These are phyloP conservation scores for Annulohypoxylon bovei DNA, from an alignment of 495 filamentous ascomycete genomes.

Conservation along the genomic window DNA sequence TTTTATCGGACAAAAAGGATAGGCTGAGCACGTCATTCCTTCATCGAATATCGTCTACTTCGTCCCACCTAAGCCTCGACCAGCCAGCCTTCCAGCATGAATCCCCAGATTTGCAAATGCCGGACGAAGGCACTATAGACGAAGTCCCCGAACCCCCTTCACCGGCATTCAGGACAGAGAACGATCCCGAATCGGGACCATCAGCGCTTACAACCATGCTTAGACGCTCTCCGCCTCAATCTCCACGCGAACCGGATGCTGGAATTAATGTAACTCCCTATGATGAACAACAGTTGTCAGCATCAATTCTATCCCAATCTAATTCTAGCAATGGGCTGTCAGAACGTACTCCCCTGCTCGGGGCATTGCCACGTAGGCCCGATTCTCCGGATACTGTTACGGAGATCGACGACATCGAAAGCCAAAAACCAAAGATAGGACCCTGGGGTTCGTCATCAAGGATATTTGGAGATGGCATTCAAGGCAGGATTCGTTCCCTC, in stretches of 20 bases:
- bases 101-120: constrained; percentile 20
- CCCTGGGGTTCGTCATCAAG: constrained; percentile 7
- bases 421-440: constrained; percentile 47
- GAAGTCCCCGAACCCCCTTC: constrained; percentile 71
- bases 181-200: constrained; percentile 52
- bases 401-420: constrained; percentile 53
- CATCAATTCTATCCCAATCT: constrained; percentile 2
- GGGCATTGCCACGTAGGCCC: constrained; percentile 40
- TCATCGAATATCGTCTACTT: constrained; percentile 47
- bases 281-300: constrained; percentile 21
- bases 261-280: not conserved
- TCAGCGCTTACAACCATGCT: constrained; percentile 75
- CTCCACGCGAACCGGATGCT: constrained; percentile 10
- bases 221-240: constrained; percentile 60
- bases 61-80: constrained; percentile 44
- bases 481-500: constrained; percentile 27
- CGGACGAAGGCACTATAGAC: constrained; percentile 58
- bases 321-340: constrained; percentile 30
- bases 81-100: constrained; percentile 40
- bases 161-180: constrained; percentile 50
- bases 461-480: constrained; percentile 20
- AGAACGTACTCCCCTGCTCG: constrained; percentile 53
- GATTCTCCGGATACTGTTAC: constrained; percentile 39
- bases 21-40: constrained; percentile 54
- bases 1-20: constrained; percentile 72